Evolutionary conservation across 345 rosid species (phyloP).

Genomic region (Hibiscus mutabilis): DNA sequence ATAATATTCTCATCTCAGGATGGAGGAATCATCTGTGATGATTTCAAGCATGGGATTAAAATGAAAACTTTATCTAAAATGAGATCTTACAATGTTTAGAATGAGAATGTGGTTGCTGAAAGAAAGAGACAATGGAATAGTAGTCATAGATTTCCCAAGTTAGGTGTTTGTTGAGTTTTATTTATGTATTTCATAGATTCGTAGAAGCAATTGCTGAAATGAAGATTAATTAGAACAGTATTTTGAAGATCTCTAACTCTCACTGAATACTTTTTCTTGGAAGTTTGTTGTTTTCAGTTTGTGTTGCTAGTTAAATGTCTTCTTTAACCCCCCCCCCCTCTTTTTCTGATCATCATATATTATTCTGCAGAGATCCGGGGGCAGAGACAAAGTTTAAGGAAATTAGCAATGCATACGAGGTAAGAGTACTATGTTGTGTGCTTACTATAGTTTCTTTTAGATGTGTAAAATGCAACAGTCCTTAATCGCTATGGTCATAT

Average conservation of each 20-base stretch:
- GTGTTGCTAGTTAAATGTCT: not conserved
- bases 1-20: not conserved
- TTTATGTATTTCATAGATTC: not conserved
- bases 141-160: not conserved
- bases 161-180: not conserved
- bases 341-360: not conserved
- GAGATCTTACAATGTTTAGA: not conserved
- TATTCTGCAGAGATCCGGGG: conserved; percentile 62
- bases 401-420: conserved; percentile 99
- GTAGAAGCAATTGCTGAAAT: not conserved
- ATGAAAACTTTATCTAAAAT: not conserved
- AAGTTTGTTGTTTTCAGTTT: not conserved
- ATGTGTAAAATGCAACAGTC: not conserved
- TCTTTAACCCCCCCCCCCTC: not conserved
- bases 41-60: not conserved
- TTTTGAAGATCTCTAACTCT: not conserved
- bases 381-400: conserved; percentile 96
- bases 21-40: not conserved
- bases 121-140: not conserved
- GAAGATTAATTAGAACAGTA: not conserved
- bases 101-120: not conserved
- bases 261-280: not conserved
- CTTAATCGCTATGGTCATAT: not conserved
- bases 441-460: conserved; percentile 11
- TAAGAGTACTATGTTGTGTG: conserved; percentile 20